Percentiles rank a stretch among this genome's conserved stretches.
Evolutionary conservation across 1,284 basidiomycete species (phyloP).

Genomic region (Moniliella sp.): DNA sequence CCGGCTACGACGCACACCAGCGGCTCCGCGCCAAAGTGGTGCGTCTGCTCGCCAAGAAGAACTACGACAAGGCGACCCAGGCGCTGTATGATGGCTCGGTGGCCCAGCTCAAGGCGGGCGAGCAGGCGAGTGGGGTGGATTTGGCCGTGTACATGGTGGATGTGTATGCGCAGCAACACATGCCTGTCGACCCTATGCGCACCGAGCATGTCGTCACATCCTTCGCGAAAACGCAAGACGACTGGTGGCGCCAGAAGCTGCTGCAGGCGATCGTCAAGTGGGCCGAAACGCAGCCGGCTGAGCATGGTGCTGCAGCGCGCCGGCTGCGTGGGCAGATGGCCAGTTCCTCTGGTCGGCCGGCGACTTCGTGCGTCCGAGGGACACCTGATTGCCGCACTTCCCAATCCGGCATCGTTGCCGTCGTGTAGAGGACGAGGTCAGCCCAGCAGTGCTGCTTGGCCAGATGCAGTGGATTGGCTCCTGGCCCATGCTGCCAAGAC

Average conservation of each 20-base stretch:
- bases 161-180: conserved; percentile 15
- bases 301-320: too few relatives aligned
- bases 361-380: too few relatives aligned
- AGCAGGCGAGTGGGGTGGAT: conserved; percentile 30
- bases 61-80: conserved; percentile 22
- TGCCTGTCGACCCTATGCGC: conserved; percentile 7
- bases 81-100: conserved; percentile 17
- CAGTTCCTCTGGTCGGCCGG: too few relatives aligned
- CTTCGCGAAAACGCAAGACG: conserved; percentile 10
- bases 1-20: conserved; percentile 31
- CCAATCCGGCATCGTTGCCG: too few relatives aligned
- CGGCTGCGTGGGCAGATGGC: too few relatives aligned
- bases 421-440: too few relatives aligned
- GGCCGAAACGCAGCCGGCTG: too few relatives aligned
- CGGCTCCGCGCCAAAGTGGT: conserved; percentile 30
- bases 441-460: too few relatives aligned
- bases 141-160: conserved; percentile 28
- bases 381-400: too few relatives aligned
- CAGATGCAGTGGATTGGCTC: conserved; percentile 18
- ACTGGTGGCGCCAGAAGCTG: conserved; percentile 30
- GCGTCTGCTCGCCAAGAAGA: conserved; percentile 26
- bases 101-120: conserved; percentile 14
- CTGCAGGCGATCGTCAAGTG: conserved; percentile 24
- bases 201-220: conserved; percentile 13
- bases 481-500: conserved; percentile 5